A percentile compares a stretch with the other conserved stretches of the same genome.
Evolutionary conservation across 2,329 filamentous ascomycete genomes (phyloP).

Genomic region (Alternaria angustiovoidea): DNA sequence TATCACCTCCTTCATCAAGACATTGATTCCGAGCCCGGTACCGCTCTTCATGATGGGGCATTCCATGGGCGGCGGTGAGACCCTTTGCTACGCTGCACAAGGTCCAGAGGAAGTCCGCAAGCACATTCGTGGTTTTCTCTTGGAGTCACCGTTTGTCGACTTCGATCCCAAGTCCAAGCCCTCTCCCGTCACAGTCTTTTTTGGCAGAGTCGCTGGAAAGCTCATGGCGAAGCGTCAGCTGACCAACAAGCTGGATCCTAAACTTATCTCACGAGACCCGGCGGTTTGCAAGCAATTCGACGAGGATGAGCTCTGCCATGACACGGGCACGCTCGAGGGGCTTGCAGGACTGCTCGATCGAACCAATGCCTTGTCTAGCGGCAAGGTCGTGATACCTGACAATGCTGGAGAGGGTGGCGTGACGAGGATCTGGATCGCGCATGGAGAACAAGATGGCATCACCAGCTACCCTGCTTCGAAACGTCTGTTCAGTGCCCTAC

Average conservation of each 20-base stretch:
- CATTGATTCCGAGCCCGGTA: constrained; percentile 60
- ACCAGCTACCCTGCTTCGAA: constrained; percentile 72
- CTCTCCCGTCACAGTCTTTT: constrained; percentile 66
- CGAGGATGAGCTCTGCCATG: constrained; percentile 76
- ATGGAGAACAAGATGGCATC: constrained; percentile 78
- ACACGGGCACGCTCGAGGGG: constrained; percentile 86
- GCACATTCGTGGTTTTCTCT: constrained; percentile 74
- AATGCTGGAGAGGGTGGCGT: constrained; percentile 62
- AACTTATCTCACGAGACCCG: constrained; percentile 72
- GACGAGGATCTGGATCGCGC: constrained; percentile 72
- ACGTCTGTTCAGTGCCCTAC: constrained; percentile 66
- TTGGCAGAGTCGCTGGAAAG: constrained; percentile 72
- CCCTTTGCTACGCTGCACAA: constrained; percentile 66
- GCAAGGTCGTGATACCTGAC: constrained; percentile 58
- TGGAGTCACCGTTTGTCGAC: constrained; percentile 80
- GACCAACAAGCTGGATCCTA: constrained; percentile 69
- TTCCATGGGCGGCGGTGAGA: constrained; percentile 87
- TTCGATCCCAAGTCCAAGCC: constrained; percentile 73
- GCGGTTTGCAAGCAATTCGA: constrained; percentile 67
- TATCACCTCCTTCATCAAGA: constrained; percentile 76
- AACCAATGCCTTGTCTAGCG: constrained; percentile 66
- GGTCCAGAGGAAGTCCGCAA: constrained; percentile 62
- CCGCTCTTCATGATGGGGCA: constrained; percentile 89
- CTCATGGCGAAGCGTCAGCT: constrained; percentile 74
- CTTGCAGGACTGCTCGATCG: constrained; percentile 80